These are phyloP conservation scores for Lasiosphaeria ovina DNA, from an alignment of 495 filamentous ascomycete genomes.

Conservation along the genomic window DNA sequence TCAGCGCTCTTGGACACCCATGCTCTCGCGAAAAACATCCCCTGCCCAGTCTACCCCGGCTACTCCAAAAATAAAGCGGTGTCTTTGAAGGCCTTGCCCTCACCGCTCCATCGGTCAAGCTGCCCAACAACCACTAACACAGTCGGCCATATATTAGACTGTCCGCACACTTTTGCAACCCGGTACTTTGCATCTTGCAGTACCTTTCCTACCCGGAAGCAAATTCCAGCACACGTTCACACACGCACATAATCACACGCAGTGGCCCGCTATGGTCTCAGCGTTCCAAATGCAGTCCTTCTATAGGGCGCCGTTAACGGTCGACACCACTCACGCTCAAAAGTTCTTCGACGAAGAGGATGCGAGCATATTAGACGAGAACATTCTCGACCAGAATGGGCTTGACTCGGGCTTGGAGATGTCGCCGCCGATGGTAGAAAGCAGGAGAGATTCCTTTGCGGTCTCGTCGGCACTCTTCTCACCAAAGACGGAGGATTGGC, in stretches of 20 bases:
- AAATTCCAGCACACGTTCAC: slow-evolving; percentile 9
- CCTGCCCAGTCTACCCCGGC: slow-evolving; percentile 17
- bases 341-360: slow-evolving; percentile 78
- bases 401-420: slow-evolving; percentile 68
- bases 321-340: slow-evolving; percentile 58
- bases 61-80: slow-evolving; percentile 30
- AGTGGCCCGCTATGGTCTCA: slow-evolving; percentile 48
- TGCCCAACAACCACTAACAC: slow-evolving; percentile 36
- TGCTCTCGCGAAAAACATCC: neutral
- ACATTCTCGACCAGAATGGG: slow-evolving; percentile 69
- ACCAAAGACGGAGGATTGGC: slow-evolving; percentile 73
- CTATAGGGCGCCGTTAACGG: slow-evolving; percentile 61
- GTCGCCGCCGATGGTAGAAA: slow-evolving; percentile 61
- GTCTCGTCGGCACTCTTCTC: slow-evolving; percentile 66
- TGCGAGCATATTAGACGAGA: slow-evolving; percentile 77
- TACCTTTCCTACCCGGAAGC: slow-evolving; percentile 4
- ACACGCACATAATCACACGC: neutral
- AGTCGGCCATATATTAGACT: slow-evolving; percentile 26
- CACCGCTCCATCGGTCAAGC: slow-evolving; percentile 26
- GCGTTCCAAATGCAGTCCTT: slow-evolving; percentile 56
- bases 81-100: slow-evolving; percentile 24
- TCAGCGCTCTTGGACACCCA: slow-evolving; percentile 7
- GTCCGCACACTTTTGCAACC: slow-evolving; percentile 25
- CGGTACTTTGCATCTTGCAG: slow-evolving; percentile 14
- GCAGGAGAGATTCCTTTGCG: slow-evolving; percentile 71